These are phyloP conservation scores for Ogataea salicorniae DNA, from an alignment of 805 yeast species.

Conservation along the genomic window DNA sequence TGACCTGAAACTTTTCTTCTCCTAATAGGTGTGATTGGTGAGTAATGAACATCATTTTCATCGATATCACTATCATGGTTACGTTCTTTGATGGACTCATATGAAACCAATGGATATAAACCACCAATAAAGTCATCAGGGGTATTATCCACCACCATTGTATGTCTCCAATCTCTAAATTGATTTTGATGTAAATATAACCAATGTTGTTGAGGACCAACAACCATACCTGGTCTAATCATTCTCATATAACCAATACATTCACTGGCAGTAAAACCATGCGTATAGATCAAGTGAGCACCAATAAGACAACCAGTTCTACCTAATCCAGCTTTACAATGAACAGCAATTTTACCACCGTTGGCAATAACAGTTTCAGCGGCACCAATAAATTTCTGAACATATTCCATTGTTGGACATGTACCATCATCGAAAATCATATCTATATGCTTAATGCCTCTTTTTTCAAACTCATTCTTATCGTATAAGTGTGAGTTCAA, in stretches of 20 bases:
- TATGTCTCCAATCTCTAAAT: slow-evolving; percentile 92
- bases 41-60: slow-evolving; percentile 23
- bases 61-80: slow-evolving; percentile 27
- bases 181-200: slow-evolving; percentile 92
- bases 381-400: slow-evolving; percentile 88
- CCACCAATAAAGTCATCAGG: slow-evolving; percentile 69
- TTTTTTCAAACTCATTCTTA: slow-evolving; percentile 71
- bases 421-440: slow-evolving; percentile 98
- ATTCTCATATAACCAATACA: slow-evolving; percentile 96
- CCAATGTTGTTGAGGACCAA: slow-evolving; percentile 99
- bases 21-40: slow-evolving; percentile 72
- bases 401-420: slow-evolving; percentile 92
- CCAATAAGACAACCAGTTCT: slow-evolving; percentile 98
- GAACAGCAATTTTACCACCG: slow-evolving; percentile 97
- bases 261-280: slow-evolving; percentile 95
- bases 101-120: slow-evolving; percentile 52
- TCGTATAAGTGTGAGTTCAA: slow-evolving; percentile 90
- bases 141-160: slow-evolving; percentile 71
- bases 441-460: slow-evolving; percentile 85
- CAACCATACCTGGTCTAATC: slow-evolving; percentile 99
- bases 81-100: slow-evolving; percentile 57
- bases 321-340: slow-evolving; percentile 97
- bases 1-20: slow-evolving; percentile 65
- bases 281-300: slow-evolving; percentile 92
- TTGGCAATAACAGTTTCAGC: slow-evolving; percentile 81